phyloP scores from a whole-genome alignment of 495 filamentous ascomycete genomes.

The Podospora pseudopauciseta region DNA sequence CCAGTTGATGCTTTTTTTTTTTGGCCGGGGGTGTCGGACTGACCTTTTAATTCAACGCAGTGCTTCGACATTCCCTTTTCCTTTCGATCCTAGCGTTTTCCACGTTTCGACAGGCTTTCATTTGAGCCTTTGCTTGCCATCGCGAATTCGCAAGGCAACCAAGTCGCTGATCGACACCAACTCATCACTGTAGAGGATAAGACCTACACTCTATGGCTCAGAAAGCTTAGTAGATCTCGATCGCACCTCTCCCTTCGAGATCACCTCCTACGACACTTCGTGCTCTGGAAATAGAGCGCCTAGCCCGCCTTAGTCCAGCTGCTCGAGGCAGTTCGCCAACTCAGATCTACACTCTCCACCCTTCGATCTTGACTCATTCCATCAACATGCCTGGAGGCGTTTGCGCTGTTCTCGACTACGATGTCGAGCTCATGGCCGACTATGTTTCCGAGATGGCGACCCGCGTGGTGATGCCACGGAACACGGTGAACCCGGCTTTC shows the following conservation, averaged over 20 bases:
- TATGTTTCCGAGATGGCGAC: constrained; percentile 92
- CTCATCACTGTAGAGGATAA: constrained; percentile 1
- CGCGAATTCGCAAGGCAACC: background rate
- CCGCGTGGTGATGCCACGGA: constrained; percentile 70
- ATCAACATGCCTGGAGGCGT: constrained; percentile 73
- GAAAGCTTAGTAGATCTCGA: constrained; percentile 40
- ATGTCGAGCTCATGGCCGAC: constrained; percentile 97
- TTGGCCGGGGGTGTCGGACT: background rate
- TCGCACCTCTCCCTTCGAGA: constrained; percentile 22
- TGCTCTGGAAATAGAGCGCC: constrained; percentile 33
- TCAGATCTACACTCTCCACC: constrained; percentile 12
- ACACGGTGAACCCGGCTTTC: constrained; percentile 68
- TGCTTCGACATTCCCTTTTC: constrained; percentile 30
- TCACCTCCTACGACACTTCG: constrained; percentile 34
- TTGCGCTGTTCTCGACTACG: constrained; percentile 94
- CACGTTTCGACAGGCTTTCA: constrained; percentile 5
- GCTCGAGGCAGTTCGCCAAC: constrained; percentile 41
- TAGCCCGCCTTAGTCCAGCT: constrained; percentile 32
- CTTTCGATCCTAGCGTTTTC: constrained; percentile 17
- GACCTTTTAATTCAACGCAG: constrained; percentile 5
- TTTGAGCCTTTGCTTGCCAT: constrained; percentile 1
- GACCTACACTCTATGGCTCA: constrained; percentile 41
- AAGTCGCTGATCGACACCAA: background rate
- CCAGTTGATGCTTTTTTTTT: background rate
- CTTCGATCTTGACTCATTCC: constrained; percentile 14